A percentile compares a stretch with the other conserved stretches of the same genome.
phyloP scores from a whole-genome alignment of 441 rosid genomes.

The Aleurites moluccanus region DNA sequence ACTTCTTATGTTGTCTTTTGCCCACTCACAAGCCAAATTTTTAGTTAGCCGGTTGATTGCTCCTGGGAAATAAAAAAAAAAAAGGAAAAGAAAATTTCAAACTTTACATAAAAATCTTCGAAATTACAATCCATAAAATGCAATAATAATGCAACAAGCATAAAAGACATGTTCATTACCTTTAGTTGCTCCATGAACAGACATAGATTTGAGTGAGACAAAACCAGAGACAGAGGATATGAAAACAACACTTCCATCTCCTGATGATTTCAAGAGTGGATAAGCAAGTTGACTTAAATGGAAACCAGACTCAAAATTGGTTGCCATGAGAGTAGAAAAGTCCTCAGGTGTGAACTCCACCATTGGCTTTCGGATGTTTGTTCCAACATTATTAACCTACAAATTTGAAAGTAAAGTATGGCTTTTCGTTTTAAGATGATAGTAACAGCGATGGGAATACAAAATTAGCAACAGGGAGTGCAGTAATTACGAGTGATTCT shows the following conservation, averaged over 20 bases:
- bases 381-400: constrained; percentile 79
- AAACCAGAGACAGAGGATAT: constrained; percentile 70
- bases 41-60: constrained; percentile 83
- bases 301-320: constrained; percentile 72
- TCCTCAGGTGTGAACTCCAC: constrained; percentile 54
- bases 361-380: constrained; percentile 63
- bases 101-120: not conserved
- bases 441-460: not conserved
- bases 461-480: not conserved
- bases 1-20: constrained; percentile 73
- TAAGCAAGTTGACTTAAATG: constrained; percentile 67
- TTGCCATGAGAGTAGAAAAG: constrained; percentile 51
- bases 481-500: not conserved
- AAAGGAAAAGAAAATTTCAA: not conserved
- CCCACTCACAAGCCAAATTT: constrained; percentile 90
- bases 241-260: constrained; percentile 54
- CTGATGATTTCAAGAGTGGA: constrained; percentile 59
- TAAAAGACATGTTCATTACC: constrained; percentile 34
- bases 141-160: constrained; percentile 2
- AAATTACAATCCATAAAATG: not conserved
- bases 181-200: constrained; percentile 73
- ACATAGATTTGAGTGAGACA: constrained; percentile 64
- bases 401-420: not conserved
- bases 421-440: not conserved
- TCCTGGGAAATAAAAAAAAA: constrained; percentile 20